Percentiles rank a stretch among this genome's conserved stretches.
Conservation (phyloP, 768 basidiomycete species). For the Leccinum boreale region DNA sequence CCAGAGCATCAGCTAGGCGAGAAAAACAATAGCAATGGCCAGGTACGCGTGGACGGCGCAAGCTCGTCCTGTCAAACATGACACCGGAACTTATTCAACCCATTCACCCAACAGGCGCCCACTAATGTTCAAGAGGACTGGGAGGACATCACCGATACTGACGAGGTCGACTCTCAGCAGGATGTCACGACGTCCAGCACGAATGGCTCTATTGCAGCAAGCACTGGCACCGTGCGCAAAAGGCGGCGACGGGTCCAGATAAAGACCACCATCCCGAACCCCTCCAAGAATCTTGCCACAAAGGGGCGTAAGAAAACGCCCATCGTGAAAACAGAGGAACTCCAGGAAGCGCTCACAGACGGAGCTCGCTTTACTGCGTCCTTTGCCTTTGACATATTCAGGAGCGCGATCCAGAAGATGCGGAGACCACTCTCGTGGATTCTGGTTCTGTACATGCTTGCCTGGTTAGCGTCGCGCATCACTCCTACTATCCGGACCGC, state of each 20-base stretch:
- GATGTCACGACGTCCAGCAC: slow-evolving; percentile 3
- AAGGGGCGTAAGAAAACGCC: slow-evolving; percentile 29
- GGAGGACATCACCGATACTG: slow-evolving; percentile 27
- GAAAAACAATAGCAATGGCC: background rate
- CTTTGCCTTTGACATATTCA: slow-evolving; percentile 50
- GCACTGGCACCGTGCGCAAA: slow-evolving; percentile 16
- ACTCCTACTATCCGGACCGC: slow-evolving; percentile 42
- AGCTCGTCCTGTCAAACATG: background rate
- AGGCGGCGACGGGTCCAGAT: slow-evolving; percentile 26
- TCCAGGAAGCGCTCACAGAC: slow-evolving; percentile 20
- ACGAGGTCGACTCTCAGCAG: slow-evolving; percentile 7
- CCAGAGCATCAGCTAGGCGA: background rate
- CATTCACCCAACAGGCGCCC: background rate
- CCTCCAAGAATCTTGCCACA: slow-evolving; percentile 16
- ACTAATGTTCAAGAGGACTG: background rate
- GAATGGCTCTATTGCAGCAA: slow-evolving; percentile 4
- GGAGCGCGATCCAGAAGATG: slow-evolving; percentile 46
- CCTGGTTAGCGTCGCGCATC: slow-evolving; percentile 41
- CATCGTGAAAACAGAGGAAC: slow-evolving; percentile 25
- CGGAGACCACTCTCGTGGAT: slow-evolving; percentile 55
- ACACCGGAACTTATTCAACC: background rate
- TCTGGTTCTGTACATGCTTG: slow-evolving; percentile 50
- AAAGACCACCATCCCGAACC: slow-evolving; percentile 20
- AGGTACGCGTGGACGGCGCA: slow-evolving; percentile 6
- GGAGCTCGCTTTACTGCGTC: slow-evolving; percentile 27